Evolutionary conservation across 345 rosid species (phyloP).

Genomic region (Jatropha curcas): DNA sequence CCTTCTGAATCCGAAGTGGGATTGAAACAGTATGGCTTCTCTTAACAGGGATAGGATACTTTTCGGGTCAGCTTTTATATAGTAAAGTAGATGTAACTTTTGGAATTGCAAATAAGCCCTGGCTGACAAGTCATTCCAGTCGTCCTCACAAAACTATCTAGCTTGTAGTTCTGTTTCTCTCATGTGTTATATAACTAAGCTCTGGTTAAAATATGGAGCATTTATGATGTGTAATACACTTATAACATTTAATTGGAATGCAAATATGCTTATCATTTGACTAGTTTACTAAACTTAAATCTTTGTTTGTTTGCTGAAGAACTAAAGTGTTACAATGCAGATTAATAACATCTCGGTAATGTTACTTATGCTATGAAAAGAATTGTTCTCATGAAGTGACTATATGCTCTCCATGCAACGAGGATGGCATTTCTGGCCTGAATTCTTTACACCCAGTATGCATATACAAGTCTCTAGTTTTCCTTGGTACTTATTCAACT

Average conservation of each 20-base stretch:
- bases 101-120: slow-evolving; percentile 4
- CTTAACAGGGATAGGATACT: not conserved
- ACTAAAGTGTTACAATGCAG: not conserved
- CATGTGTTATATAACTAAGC: not conserved
- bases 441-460: not conserved
- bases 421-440: too few relatives aligned
- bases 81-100: not conserved
- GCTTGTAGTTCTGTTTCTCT: not conserved
- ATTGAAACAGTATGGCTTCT: not conserved
- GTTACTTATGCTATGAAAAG: not conserved
- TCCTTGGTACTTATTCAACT: too few relatives aligned
- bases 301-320: not conserved
- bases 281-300: not conserved
- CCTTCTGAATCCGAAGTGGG: not conserved
- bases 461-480: not conserved
- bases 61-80: not conserved
- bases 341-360: too few relatives aligned
- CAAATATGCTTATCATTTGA: not conserved
- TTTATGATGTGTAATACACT: not conserved
- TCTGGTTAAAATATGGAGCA: not conserved
- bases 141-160: not conserved
- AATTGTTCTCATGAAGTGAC: not conserved
- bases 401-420: not conserved
- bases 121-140: not conserved
- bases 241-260: not conserved